Percentiles rank a stretch among this genome's conserved stretches.
Conservation (phyloP, 2,329 filamentous ascomycete genomes). For the Didymosphaeria variabile region DNA sequence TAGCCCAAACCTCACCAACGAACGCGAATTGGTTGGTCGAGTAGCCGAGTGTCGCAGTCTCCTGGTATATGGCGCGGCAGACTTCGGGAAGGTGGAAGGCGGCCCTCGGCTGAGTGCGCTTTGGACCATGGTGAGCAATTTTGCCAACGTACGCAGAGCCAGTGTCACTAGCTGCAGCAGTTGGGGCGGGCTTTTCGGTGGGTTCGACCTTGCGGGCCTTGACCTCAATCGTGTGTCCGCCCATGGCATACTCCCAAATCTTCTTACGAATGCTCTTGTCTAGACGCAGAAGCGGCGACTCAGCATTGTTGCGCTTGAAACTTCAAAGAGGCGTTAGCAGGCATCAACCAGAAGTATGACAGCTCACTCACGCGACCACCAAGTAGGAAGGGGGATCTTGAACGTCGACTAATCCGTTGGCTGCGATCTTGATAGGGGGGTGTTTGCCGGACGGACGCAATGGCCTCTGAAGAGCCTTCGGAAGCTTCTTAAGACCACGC, state of each 20-base stretch:
- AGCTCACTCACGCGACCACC: slow-evolving; percentile 2
- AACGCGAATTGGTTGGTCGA: slow-evolving; percentile 20
- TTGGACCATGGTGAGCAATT: not conserved
- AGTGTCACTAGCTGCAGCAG: not conserved
- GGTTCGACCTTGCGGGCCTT: not conserved
- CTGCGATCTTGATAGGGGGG: not conserved
- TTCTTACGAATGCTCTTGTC: slow-evolving; percentile 20
- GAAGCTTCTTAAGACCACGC: slow-evolving; percentile 5
- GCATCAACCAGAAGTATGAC: not conserved
- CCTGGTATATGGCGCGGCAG: slow-evolving; percentile 25
- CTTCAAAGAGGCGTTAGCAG: not conserved
- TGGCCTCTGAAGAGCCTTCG: slow-evolving; percentile 7
- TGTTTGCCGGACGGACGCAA: not conserved
- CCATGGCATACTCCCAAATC: slow-evolving; percentile 26
- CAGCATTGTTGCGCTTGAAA: slow-evolving; percentile 13
- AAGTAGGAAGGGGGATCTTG: not conserved
- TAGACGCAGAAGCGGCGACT: slow-evolving; percentile 25
- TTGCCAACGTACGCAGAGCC: slow-evolving; percentile 11
- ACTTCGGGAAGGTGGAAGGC: slow-evolving; percentile 22
- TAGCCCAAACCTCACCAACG: not conserved
- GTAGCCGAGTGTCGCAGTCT: slow-evolving; percentile 24
- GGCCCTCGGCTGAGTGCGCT: slow-evolving; percentile 7
- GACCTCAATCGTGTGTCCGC: slow-evolving; percentile 17
- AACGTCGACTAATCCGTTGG: slow-evolving; percentile 1
- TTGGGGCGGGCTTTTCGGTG: not conserved